Evolutionary conservation across 1,139 yeast species (phyloP), one percentile per base, ranked within the genome.

Genomic region (Sugiyamaella neomexicana): DNA sequence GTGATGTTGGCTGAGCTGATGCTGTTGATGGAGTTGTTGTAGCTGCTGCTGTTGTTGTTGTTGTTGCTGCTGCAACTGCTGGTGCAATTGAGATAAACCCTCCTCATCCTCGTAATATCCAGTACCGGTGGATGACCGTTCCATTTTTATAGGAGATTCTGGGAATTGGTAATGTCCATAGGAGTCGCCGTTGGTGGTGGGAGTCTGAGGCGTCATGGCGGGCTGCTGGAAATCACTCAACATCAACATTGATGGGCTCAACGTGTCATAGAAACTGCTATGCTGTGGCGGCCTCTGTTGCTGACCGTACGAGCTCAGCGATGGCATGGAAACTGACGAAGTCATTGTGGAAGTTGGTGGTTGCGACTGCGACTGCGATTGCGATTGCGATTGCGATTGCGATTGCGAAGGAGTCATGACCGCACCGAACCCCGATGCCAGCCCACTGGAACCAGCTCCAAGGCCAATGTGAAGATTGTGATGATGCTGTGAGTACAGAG

Each of bases 181-280:
- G 5, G 6, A 40, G 12, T 47, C 34, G 29, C 15, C 13, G 13
- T n/a, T 13, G 12, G 20, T 17, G n/a, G 37, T 13, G n/a, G 37
- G 37, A 12, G 46, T 34, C 4, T 44, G 47, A 44, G 47, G 39
- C 12, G 36, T 31, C 25, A 20, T 20, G 5, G 5, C 25, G 7
- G 36, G 3, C 13, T 29, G 15, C 23, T 46, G 49, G n/a, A 20
- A 20, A 20, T 46, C 50, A 13, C 36, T 25, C 40, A 52, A 32
- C 55, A 52, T 40, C 40, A 52, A 43, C 55, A 52, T 52, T 2
- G 55, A 46, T 15, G 55, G 55, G 23, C 42, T 42, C 25, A 52
- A 40, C 16, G 51, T 12, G 16, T 52, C 55, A 23, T 37, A 37
- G 16, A 13, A 38, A 32, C 31, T 29, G 29, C 25, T 20, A 5